phyloP scores from a whole-genome alignment of 2,329 filamentous ascomycete species.

The Fusarium pseudograminearum region DNA sequence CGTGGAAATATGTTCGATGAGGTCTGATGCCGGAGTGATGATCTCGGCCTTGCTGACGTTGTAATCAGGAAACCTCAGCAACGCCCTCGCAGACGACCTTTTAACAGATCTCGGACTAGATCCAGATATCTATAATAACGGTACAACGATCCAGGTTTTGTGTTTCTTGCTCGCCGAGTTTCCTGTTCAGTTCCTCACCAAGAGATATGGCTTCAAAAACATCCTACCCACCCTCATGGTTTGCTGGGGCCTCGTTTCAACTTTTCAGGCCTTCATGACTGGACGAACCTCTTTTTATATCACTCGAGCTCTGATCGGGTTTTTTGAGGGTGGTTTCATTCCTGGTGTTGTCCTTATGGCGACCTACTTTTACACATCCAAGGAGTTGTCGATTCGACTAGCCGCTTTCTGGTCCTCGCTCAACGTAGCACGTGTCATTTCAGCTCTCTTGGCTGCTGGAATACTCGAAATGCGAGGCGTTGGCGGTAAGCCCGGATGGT shows the following conservation, averaged over 20 bases:
- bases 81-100: conserved; percentile 72
- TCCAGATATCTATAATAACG: conserved; percentile 68
- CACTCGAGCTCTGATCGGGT: conserved; percentile 64
- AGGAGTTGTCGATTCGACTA: conserved; percentile 74
- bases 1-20: too few relatives aligned
- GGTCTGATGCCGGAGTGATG: too few relatives aligned
- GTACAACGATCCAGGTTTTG: conserved; percentile 67
- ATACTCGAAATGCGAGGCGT: conserved; percentile 64
- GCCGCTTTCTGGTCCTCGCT: conserved; percentile 75
- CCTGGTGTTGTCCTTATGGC: conserved; percentile 73
- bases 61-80: conserved; percentile 62
- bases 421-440: conserved; percentile 58
- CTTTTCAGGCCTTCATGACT: conserved; percentile 64
- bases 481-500: conserved; percentile 64
- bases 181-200: conserved; percentile 68
- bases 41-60: too few relatives aligned
- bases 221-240: conserved; percentile 67
- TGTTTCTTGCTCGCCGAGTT: conserved; percentile 68
- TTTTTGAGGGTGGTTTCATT: conserved; percentile 69
- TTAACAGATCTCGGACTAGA: conserved; percentile 63
- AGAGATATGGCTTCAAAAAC: conserved; percentile 67
- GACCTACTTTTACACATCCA: conserved; percentile 78
- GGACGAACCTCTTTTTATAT: conserved; percentile 61
- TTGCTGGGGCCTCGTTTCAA: conserved; percentile 60
- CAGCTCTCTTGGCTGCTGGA: conserved; percentile 61